Evolutionary conservation across 2,329 filamentous ascomycete genomes (phyloP), one percentile per base, ranked within the genome.

Genomic region (Diaporthe aspalathi): DNA sequence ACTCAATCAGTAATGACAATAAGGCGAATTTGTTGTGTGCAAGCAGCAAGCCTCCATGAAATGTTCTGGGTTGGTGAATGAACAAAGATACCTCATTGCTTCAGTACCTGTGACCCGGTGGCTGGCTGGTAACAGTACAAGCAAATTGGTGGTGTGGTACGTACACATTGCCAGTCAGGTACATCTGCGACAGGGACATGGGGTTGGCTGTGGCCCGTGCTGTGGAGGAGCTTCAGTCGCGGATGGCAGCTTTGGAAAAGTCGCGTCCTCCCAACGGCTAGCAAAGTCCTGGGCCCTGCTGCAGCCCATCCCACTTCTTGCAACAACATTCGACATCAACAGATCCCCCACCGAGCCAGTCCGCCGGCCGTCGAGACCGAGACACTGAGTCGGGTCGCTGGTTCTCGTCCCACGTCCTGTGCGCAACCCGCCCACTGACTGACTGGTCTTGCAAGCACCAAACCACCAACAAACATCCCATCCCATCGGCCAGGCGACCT

Each of bases 241-340:
- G 66, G 60, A 60, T 60, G 66, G 53, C 66, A 68, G 66, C 66
- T 68, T 49, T 60, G 43, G 66, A 68, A 68, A 68, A 68, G 66
- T 68, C 66, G 66, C 66, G 66, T 68, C 32, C 45, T 5, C 66
- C 66, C 66, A 45, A 8, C 32, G 5, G 54, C 29, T 56, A 40
- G 53, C 40, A 50, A 50, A 17, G 43, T 50, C 54, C 14, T 17
- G 17, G 45, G 43, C 43, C 66, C 47, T 63, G 60, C 38, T 38
- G 43, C 60, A 35, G 5, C 32, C 60, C 60, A 63, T 63, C 60
- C 43, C 60, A 63, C 43, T 16, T 50, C 29, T 16, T 43, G 52
- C 43, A 53, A 45, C 53, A n/a, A 29, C 66, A 50, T 50, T 32
- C 43, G 43, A 50, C 53, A 5, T 53, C 63, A 43, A 50, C 66